phyloP scores from a whole-genome alignment of 768 basidiomycete species.

The Pholiota molesta region DNA sequence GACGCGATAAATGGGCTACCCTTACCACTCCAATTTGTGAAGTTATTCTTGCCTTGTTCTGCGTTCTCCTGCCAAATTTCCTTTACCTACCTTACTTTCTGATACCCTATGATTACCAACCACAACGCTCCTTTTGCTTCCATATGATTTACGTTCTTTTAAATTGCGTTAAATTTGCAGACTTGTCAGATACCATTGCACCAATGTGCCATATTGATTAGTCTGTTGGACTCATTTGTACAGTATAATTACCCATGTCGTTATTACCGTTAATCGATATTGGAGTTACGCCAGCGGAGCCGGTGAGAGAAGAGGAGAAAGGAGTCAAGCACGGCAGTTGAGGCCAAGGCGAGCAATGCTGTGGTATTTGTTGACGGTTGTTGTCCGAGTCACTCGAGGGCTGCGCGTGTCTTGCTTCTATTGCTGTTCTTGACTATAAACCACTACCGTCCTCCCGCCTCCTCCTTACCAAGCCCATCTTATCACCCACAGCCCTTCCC shows the following conservation, averaged over 20 bases:
- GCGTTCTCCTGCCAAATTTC: too few species aligned
- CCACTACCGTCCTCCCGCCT: conserved; percentile 24
- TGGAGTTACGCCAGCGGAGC: neutral
- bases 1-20: neutral
- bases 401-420: conserved; percentile 46
- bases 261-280: neutral
- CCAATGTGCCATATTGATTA: neutral
- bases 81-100: too few species aligned
- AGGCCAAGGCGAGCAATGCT: too few species aligned
- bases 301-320: neutral
- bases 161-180: too few species aligned
- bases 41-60: neutral
- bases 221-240: neutral
- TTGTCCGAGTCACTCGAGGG: conserved; percentile 36
- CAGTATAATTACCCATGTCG: neutral
- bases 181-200: neutral
- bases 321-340: neutral
- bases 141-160: too few species aligned
- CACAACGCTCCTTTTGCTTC: too few species aligned
- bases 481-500: conserved; percentile 7
- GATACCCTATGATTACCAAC: too few species aligned
- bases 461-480: conserved; percentile 5
- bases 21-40: neutral
- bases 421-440: conserved; percentile 27
- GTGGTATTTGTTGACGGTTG: conserved; percentile 40